Base-by-base conservation (phyloP, 2,329 filamentous ascomycete species). In the Paecilomyces formosus region DNA sequence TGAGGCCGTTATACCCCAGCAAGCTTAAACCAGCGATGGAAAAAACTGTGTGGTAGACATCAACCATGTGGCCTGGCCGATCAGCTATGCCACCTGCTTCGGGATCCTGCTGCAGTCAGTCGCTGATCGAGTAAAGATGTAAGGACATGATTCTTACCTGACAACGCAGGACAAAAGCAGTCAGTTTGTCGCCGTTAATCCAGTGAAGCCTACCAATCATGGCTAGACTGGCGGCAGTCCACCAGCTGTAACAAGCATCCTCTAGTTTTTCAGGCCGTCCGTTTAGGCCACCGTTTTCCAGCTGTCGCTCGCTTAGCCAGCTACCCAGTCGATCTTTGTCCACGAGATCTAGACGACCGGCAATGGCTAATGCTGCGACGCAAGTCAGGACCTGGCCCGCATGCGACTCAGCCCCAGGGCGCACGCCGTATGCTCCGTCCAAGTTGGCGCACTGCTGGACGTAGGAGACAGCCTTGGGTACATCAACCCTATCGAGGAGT, bases 191-290 rank as follows among this genome's bases (percentile, higher is more conserved):
- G 55, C 86, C 84, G 77, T 99, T 90, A 70, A 99, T 95, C 94
- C 94, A 99, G 72, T 97, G 90, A 56, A 92, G 82, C 57, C 88
- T 87, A 57, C 83, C 86, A 65, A 99, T 89, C 82, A 97, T 97
- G 53, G 89, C 88, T 65, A 99, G 78, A 72, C 92, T 96, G 70
- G 90, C 93, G 69, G 93, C 79, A 52, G 97, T 94, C 94, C 94
- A 99, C 94, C 94, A 99, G 72, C 91, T 96, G 77, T 99, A 99
- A 78, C 94, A 99, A 13, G 96, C 93, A 72, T 99, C 94, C 72
- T 96, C 93, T 62, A 89, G 78, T 79, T 99, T 99, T 77, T 97
- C 94, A 0, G 94, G 94, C 54, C 94, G 84, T 2, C 94, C 94
- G 71, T 99, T 99, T 55, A 99, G 78, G 0, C 94, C 94, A 30